Evolutionary conservation across 169 alveolate species (phyloP), one percentile per base, ranked within the genome.

Genomic region (Theileria equi): DNA sequence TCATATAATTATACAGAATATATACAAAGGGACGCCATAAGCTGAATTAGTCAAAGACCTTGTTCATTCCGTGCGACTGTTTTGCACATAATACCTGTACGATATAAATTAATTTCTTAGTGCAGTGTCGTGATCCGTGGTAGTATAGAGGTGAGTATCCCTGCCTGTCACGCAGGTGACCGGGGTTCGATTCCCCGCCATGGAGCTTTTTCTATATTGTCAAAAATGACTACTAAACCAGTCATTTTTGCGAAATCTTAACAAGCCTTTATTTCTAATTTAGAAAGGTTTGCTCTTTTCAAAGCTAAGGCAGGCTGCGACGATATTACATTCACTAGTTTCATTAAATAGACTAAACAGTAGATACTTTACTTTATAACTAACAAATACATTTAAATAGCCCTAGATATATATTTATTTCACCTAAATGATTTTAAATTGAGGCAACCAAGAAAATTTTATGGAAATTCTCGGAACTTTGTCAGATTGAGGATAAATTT

Each of bases 151-250:
- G 92, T 84, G 16, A 86, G 92, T 86, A 86, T 86, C 88, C 85
- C 92, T 89, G 92, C 92, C 92, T 86, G 92, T 86, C 92, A 86
- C 92, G 92, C 92, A 89, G 92, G 85, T 81, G 92, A 86, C 92
- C 92, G 90, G 92, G 92, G 92, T 86, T 86, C 92, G 88, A 86
- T 86, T 86, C 92, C 92, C 92, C 90, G 92, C 88, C 81, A 81
- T 86, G 92, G 92, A 86, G 92, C 78, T 64, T 73, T 73, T 73
- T 62, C 16, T 17, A 17, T 10, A 48, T n/a, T n/a, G n/a, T n/a
- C n/a, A 17, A 48, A 10, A 48, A 25, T 48, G 16, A 48, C 10
- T 48, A 48, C 16, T 48, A 48, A 48, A 10, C 10, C 11, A 11
- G 16, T 48, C 11, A 10, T 10, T 10, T 11, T 17, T 48, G 47